These are phyloP conservation scores for Candida caryicola DNA, from an alignment of 805 yeast species.

Conservation along the genomic window DNA sequence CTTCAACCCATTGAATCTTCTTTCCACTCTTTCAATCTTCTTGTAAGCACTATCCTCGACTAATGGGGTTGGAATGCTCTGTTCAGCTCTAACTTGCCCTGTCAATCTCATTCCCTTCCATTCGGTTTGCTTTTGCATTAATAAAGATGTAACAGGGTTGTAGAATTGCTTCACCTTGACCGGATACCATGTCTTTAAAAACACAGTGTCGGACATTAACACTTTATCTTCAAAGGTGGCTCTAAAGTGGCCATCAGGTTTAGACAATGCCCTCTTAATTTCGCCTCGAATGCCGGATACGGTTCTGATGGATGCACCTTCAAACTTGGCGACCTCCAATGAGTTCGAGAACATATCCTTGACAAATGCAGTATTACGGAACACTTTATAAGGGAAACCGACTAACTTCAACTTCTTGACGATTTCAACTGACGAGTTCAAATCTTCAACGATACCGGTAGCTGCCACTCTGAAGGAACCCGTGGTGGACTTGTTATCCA, in stretches of 20 bases:
- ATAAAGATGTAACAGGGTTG: constrained; percentile 91
- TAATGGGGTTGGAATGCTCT: constrained; percentile 61
- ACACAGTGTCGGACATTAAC: constrained; percentile 82
- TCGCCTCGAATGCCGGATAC: constrained; percentile 98
- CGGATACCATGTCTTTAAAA: constrained; percentile 96
- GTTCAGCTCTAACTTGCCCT: constrained; percentile 85
- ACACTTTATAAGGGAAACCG: constrained; percentile 91
- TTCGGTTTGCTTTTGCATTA: constrained; percentile 70
- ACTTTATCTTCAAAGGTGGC: constrained; percentile 97
- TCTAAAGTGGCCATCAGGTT: constrained; percentile 93
- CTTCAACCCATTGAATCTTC: constrained; percentile 82
- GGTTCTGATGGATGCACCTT: constrained; percentile 95
- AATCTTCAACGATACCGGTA: constrained; percentile 93
- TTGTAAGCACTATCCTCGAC: constrained; percentile 49
- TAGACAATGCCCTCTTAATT: constrained; percentile 88
- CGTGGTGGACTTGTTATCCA: constrained; percentile 78
- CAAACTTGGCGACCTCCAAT: constrained; percentile 94
- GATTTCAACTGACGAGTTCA: constrained; percentile 85
- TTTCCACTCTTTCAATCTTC: constrained; percentile 79
- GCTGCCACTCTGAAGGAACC: constrained; percentile 94
- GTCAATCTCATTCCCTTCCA: constrained; percentile 98
- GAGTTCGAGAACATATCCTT: constrained; percentile 94
- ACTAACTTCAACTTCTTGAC: constrained; percentile 94
- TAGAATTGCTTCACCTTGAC: constrained; percentile 86
- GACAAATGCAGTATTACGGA: constrained; percentile 93